Evolutionary conservation across 305 asterid genomes (phyloP), one percentile per base, ranked within the genome.

Genomic region (Coffea humblotiana): DNA sequence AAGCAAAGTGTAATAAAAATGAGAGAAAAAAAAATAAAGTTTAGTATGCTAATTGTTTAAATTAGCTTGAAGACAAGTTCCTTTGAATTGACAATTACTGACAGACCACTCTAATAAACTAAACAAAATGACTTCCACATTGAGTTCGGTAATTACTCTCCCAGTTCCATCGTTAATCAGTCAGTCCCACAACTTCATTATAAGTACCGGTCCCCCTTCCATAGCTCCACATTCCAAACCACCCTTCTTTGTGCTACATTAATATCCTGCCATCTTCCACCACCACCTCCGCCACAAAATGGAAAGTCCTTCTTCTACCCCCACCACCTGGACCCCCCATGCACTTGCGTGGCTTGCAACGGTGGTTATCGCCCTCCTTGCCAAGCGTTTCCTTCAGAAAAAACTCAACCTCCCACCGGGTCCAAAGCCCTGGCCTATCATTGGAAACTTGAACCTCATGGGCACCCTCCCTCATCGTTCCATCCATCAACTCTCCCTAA

Each of bases 391-490:
- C 83, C 88, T 84, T n/a, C 88, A 76, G 35, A 82, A 82, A 61
- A 86, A 87, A n/a, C 88, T 74, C 69, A 90, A 88, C 2, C 76
- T 63, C 8, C 96, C 98, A 3, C 98, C 97, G 2, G 98, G 98
- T 29, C 98, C 98, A 49, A 93, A 85, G 71, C 95, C 97, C 9
- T 93, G 97, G 98, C 97, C 98, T 16, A 81, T 94, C 16, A 93
- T 93, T 48, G 98, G 98, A 16, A 93, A 94, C 85, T 87, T 94
- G 11, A 87, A 91, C 91, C 94, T 90, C 7, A 90, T 94, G 16
- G 96, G 98, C 16, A 3, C 88, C 23, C 97, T 91, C 78, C 95
- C 98, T 10, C 98, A 94, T 84, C 90, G 74, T 0, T 91, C 97
- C 69, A 58, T 93, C 77, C 94, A 94, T 77, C 25, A 77, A 1